These are phyloP conservation scores for Cicer judaicum DNA, from an alignment of 306 rosid genomes.

Conservation along the genomic window DNA sequence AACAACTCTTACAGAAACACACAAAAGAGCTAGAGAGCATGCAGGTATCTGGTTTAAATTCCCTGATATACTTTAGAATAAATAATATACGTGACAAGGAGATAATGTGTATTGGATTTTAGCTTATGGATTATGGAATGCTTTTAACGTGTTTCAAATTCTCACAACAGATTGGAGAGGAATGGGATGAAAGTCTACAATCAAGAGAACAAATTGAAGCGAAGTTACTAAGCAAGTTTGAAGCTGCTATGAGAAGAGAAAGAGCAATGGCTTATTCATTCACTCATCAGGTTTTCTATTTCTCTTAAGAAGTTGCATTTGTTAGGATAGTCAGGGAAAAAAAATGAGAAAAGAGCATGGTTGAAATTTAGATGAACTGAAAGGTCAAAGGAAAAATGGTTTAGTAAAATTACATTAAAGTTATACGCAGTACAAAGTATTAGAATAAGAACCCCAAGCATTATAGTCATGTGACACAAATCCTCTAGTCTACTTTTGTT, in stretches of 20 bases:
- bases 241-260: conserved; percentile 92
- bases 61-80: conserved; percentile 31
- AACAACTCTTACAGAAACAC: conserved; percentile 86
- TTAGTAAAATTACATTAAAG: conserved; percentile 13
- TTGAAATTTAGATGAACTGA: conserved; percentile 4
- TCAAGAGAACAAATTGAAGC: conserved; percentile 97
- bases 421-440: conserved; percentile 12
- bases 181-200: conserved; percentile 95
- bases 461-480: background rate
- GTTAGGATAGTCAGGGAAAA: conserved; percentile 18
- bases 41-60: conserved; percentile 63
- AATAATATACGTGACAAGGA: background rate
- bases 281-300: conserved; percentile 83
- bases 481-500: conserved; percentile 4
- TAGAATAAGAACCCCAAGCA: background rate
- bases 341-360: conserved; percentile 27
- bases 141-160: conserved; percentile 46
- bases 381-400: conserved; percentile 19
- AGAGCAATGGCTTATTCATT: conserved; percentile 96
- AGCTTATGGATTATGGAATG: conserved; percentile 32
- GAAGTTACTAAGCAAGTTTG: conserved; percentile 76
- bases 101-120: conserved; percentile 26
- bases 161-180: conserved; percentile 80
- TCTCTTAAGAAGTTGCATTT: conserved; percentile 27
- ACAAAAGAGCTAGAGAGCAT: conserved; percentile 84